phyloP scores from a whole-genome alignment of 2,329 filamentous ascomycete genomes.

The Ophiostoma angusticollis region DNA sequence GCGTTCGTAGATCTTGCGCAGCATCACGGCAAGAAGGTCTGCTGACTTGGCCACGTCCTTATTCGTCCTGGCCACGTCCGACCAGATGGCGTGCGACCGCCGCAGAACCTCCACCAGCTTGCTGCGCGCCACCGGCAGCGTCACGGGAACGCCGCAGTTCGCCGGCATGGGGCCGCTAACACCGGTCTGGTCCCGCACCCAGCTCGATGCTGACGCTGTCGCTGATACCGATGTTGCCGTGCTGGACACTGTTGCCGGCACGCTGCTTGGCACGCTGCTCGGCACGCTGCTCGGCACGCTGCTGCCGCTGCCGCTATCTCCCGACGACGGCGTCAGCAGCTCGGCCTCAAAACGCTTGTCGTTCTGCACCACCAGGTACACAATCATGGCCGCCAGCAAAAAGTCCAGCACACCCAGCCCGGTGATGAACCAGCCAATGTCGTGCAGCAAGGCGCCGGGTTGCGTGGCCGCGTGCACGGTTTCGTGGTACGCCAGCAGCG shows the following conservation, averaged over 20 bases:
- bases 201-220: constrained; percentile 17
- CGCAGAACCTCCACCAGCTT: constrained; percentile 29
- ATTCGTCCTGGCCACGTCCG: constrained; percentile 23
- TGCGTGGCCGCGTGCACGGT: constrained; percentile 34
- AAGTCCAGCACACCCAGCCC: constrained; percentile 48
- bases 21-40: constrained; percentile 31
- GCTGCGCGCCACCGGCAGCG: constrained; percentile 14
- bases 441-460: constrained; percentile 39
- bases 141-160: constrained; percentile 12
- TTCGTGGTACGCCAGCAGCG: constrained; percentile 34
- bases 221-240: constrained; percentile 23
- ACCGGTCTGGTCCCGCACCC: constrained; percentile 6
- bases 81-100: constrained; percentile 33
- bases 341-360: constrained; percentile 17
- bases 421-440: constrained; percentile 43
- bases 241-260: background rate
- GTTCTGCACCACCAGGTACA: constrained; percentile 40
- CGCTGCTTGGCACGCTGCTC: too few species aligned
- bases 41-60: constrained; percentile 33
- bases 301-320: constrained; percentile 17
- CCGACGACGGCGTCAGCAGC: constrained; percentile 12
- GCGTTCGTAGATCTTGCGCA: constrained; percentile 10
- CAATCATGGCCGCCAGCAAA: constrained; percentile 46
- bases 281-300: too few species aligned
- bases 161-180: constrained; percentile 19